Base-by-base conservation (phyloP, 768 basidiomycete genomes). In the Hygrophoropsis aurantiaca region DNA sequence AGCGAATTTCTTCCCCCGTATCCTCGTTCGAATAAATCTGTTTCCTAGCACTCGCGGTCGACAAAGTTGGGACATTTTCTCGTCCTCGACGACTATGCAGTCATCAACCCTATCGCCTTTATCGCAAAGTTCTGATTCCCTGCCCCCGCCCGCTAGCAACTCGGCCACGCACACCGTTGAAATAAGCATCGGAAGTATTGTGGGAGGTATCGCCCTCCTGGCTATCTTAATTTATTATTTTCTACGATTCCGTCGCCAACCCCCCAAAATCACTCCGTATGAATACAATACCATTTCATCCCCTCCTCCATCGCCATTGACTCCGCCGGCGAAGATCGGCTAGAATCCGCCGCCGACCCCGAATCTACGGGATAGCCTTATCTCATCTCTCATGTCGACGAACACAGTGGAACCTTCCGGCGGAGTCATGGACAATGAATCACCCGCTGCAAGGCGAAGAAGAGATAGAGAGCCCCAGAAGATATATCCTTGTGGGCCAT, bases 1-100 rank as follows among this genome's bases (percentile, higher is more conserved):
- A 46, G 40, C 41, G 44, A 43, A 26, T 35, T 42, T 18, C 15
- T 43, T 16, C 44, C 40, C 10, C 37, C 44, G 42, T 46, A 46
- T 40, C 44, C 40, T 40, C 24, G 11, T 26, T 46, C 44, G 18
- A 24, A 7, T 6, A 15, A 27, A n/a, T 42, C 18, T 6, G 20
- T 18, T 13, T 13, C 13, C 6, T 30, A 13, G 13, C 27, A 30
- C 7, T 6, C 7, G 27, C 27, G 7, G 13, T 6, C 27, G 7
- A 30, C 27, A 13, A 13, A 6, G 27, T 13, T 6, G 13, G 27
- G 6, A 13, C 27, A 7, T 30, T 7, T 30, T 30, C 6, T 30
- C n/a, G n/a, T n/a, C n/a, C n/a, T n/a, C n/a, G n/a, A n/a, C n/a
- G n/a, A n/a, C n/a, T n/a, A n/a, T n/a, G n/a, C n/a, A n/a, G n/a